A percentile compares a stretch with the other conserved stretches of the same genome.
These are phyloP conservation scores for Diaporthe citriasiana DNA, from an alignment of 2,329 filamentous ascomycete genomes.

Conservation along the genomic window DNA sequence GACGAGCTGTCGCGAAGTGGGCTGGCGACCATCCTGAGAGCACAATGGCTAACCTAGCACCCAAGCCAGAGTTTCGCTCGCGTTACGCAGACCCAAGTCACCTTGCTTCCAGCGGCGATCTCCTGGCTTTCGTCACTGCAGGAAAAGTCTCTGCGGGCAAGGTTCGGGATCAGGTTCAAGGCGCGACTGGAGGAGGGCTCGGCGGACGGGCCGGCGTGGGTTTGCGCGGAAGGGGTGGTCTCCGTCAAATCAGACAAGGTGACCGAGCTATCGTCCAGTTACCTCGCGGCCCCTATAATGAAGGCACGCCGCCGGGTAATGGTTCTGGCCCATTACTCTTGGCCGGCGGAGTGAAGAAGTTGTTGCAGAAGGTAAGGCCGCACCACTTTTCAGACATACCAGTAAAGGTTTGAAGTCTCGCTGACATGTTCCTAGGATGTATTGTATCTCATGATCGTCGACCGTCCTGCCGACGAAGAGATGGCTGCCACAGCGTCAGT, in stretches of 20 bases:
- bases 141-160: too few relatives aligned
- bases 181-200: too few relatives aligned
- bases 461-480: slow-evolving; percentile 38
- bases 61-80: slow-evolving; percentile 47
- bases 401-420: background rate
- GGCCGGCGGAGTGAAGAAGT: too few relatives aligned
- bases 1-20: slow-evolving; percentile 45
- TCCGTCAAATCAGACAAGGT: too few relatives aligned
- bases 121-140: slow-evolving; percentile 48
- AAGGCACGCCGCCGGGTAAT: too few relatives aligned
- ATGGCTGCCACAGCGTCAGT: slow-evolving; percentile 3
- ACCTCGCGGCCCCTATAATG: too few relatives aligned
- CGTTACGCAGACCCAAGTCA: slow-evolving; percentile 49
- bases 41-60: slow-evolving; percentile 44
- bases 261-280: too few relatives aligned
- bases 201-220: too few relatives aligned
- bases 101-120: slow-evolving; percentile 47
- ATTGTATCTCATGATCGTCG: slow-evolving; percentile 42
- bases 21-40: slow-evolving; percentile 41
- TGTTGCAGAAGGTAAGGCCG: slow-evolving; percentile 34
- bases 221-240: too few relatives aligned
- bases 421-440: slow-evolving; percentile 39
- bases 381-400: background rate
- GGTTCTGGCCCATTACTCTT: too few relatives aligned
- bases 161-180: too few relatives aligned